phyloP scores from a whole-genome alignment of 371 early-diverging fungal genomes.

The Syncephalastrum racemosum region DNA sequence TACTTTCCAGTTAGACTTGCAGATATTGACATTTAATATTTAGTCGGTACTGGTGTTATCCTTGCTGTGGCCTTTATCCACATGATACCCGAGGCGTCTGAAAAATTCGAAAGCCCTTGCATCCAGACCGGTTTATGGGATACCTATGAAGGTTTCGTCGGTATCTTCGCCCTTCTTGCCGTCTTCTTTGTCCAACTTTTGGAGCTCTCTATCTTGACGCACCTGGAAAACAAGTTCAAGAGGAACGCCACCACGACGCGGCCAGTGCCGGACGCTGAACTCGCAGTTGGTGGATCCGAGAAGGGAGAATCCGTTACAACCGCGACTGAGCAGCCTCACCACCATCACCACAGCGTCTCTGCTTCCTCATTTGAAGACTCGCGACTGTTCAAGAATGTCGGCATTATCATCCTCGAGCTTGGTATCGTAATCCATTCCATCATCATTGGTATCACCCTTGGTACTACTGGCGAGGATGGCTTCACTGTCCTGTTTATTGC shows the following conservation, averaged over 20 bases:
- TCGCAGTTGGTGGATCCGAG: no score
- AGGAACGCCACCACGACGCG: conserved; percentile 52
- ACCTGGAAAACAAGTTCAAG: conserved; percentile 20
- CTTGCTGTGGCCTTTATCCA: conserved; percentile 81
- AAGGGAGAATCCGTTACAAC: no score
- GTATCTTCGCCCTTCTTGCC: conserved; percentile 43
- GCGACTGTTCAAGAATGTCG: conserved; percentile 28
- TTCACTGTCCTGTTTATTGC: conserved; percentile 78
- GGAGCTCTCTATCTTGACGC: conserved; percentile 31
- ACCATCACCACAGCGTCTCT: no score
- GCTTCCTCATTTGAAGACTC: no score
- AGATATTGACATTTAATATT: conserved; percentile 19
- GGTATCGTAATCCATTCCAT: conserved; percentile 88
- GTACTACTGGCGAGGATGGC: conserved; percentile 61
- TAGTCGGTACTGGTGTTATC: conserved; percentile 79
- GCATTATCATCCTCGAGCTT: conserved; percentile 73
- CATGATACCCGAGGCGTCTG: conserved; percentile 51
- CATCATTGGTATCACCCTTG: conserved; percentile 82
- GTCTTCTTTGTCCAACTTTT: conserved; percentile 40
- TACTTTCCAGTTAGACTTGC: not conserved
- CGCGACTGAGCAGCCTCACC: no score
- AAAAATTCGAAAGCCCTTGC: conserved; percentile 39
- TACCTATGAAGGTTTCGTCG: conserved; percentile 37
- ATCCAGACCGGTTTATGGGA: conserved; percentile 32
- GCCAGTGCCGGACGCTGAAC: no score